Evolutionary conservation across 164 flowering plant species (phyloP).

Genomic region (Dillenia turbinata): DNA sequence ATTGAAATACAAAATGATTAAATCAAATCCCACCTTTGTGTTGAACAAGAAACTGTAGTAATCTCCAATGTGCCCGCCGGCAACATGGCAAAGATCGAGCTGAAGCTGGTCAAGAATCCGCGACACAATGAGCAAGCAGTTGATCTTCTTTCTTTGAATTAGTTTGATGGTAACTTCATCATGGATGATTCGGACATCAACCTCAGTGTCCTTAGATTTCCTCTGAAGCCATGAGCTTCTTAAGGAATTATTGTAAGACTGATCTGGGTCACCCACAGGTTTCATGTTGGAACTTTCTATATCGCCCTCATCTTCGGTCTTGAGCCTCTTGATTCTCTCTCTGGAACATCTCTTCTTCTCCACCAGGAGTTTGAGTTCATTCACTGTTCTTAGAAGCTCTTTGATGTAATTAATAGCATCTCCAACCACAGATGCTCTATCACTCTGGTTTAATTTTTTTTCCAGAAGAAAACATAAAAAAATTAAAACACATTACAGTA

Average conservation of each 20-base stretch:
- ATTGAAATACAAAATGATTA: neutral
- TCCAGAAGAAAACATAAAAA: neutral
- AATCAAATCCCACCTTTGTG: slow-evolving; percentile 51
- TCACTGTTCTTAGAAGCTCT: slow-evolving; percentile 69
- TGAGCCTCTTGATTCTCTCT: slow-evolving; percentile 57
- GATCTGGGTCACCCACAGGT: slow-evolving; percentile 34
- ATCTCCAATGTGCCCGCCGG: slow-evolving; percentile 90
- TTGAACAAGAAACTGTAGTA: slow-evolving; percentile 80
- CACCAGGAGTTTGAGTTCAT: slow-evolving; percentile 66
- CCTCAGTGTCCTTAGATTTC: slow-evolving; percentile 82
- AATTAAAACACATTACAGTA: neutral
- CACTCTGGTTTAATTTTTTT: slow-evolving; percentile 33
- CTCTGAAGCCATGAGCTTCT: slow-evolving; percentile 92
- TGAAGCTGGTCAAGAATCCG: slow-evolving; percentile 81
- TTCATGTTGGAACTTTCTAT: slow-evolving; percentile 32
- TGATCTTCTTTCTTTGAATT: slow-evolving; percentile 72
- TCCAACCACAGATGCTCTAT: slow-evolving; percentile 82
- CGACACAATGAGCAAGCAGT: slow-evolving; percentile 73
- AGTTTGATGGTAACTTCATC: slow-evolving; percentile 94
- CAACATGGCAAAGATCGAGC: slow-evolving; percentile 85
- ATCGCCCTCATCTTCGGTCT: slow-evolving; percentile 43
- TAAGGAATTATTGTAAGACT: slow-evolving; percentile 44
- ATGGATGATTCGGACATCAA: slow-evolving; percentile 85
- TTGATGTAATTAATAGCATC: slow-evolving; percentile 89
- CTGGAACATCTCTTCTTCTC: slow-evolving; percentile 68